These are phyloP conservation scores for Aspergillus egyptiacus DNA, from an alignment of 495 filamentous ascomycete species.

Conservation along the genomic window DNA sequence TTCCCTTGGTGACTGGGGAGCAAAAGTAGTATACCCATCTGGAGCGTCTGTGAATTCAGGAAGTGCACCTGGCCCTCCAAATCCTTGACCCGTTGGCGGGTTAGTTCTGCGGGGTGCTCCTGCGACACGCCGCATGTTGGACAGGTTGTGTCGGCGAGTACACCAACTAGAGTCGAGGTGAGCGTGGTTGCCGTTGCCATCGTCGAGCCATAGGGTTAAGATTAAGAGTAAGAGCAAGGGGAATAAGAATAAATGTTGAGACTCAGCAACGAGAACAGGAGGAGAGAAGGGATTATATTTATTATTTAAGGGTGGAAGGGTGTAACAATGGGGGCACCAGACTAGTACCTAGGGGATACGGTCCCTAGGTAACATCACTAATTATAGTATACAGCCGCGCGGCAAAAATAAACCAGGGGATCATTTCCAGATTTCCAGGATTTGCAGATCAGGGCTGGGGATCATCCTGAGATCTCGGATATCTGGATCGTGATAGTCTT, in stretches of 20 bases:
- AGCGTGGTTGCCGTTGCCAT: conserved; percentile 26
- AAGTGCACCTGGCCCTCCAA: conserved; percentile 70
- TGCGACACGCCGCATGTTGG: conserved; percentile 43
- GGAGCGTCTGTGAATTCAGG: conserved; percentile 70
- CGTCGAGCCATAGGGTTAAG: neutral
- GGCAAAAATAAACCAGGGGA: too few relatives aligned
- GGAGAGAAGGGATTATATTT: neutral
- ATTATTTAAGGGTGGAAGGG: neutral
- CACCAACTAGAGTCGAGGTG: conserved; percentile 33
- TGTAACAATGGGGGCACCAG: neutral
- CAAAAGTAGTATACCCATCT: conserved; percentile 52
- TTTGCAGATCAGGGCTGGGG: too few relatives aligned
- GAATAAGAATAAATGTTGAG: neutral
- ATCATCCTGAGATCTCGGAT: too few relatives aligned
- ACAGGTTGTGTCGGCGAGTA: conserved; percentile 34
- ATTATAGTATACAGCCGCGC: neutral
- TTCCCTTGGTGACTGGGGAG: neutral
- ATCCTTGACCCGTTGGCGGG: conserved; percentile 68
- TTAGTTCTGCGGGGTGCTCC: conserved; percentile 38
- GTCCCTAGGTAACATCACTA: neutral
- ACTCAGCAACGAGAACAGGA: neutral
- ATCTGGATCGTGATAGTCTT: too few relatives aligned
- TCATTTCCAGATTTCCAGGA: too few relatives aligned
- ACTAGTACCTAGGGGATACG: neutral
- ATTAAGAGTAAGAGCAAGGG: neutral